Percentiles rank a stretch among this genome's conserved stretches.
Evolutionary conservation across 1,284 basidiomycete species (phyloP).

Genomic region (Polyporus tsugae): DNA sequence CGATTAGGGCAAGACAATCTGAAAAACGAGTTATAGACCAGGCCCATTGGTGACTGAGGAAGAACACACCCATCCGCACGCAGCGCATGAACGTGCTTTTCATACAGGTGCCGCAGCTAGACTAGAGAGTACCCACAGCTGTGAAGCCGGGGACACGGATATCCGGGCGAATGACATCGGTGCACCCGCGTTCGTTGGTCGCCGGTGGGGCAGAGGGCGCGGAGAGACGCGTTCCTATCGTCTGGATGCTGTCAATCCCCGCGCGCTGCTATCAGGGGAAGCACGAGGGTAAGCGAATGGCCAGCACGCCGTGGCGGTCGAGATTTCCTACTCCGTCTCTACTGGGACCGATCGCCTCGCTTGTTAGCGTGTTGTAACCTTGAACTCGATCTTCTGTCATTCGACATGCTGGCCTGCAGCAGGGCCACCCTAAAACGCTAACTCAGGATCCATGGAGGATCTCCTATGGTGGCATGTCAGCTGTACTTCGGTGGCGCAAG

Average conservation of each 20-base stretch:
- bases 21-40: background rate
- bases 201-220: constrained; percentile 31
- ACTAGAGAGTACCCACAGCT: constrained; percentile 1
- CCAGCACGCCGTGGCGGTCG: background rate
- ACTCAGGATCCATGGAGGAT: background rate
- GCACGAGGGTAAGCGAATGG: constrained; percentile 17
- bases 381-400: constrained; percentile 2
- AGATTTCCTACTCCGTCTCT: constrained; percentile 8
- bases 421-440: constrained; percentile 20
- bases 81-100: constrained; percentile 9
- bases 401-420: background rate
- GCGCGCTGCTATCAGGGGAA: constrained; percentile 24
- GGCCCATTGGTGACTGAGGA: constrained; percentile 3
- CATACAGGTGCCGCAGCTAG: constrained; percentile 16
- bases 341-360: constrained; percentile 12
- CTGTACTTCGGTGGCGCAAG: constrained; percentile 8
- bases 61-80: constrained; percentile 1
- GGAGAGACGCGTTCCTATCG: constrained; percentile 19
- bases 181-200: constrained; percentile 11
- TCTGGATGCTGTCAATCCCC: constrained; percentile 20
- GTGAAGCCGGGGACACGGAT: constrained; percentile 5
- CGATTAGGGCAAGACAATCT: constrained; percentile 4
- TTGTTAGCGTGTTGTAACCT: background rate
- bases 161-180: constrained; percentile 6
- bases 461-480: background rate